Evolutionary conservation across 1,284 basidiomycete species (phyloP).

Genomic region (Anthracocystis setariae): DNA sequence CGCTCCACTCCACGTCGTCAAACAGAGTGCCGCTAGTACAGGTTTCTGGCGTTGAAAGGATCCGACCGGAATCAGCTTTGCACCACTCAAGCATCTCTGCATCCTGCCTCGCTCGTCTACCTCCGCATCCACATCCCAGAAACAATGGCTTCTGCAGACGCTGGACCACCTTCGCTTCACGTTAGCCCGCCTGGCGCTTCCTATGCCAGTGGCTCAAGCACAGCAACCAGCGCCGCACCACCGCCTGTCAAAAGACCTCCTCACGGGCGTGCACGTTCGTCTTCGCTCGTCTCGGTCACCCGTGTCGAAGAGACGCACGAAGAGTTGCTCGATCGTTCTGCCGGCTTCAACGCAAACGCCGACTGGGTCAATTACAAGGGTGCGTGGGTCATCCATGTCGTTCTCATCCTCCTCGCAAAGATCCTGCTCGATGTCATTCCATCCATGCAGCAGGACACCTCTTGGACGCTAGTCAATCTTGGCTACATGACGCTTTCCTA

Average conservation of each 20-base stretch:
- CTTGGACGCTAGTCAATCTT: conserved; percentile 94
- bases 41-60: no score
- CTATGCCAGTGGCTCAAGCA: conserved; percentile 20
- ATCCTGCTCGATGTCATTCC: conserved; percentile 92
- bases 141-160: conserved; percentile 6
- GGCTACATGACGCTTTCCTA: conserved; percentile 93
- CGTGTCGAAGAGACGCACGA: conserved; percentile 69
- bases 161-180: conserved; percentile 31
- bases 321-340: conserved; percentile 68
- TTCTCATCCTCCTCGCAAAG: conserved; percentile 89
- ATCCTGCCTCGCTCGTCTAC: not conserved
- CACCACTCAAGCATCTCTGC: not conserved
- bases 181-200: conserved; percentile 37
- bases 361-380: conserved; percentile 98
- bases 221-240: conserved; percentile 19
- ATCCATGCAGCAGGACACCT: conserved; percentile 90
- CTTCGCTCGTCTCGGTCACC: conserved; percentile 68
- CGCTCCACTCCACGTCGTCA: no score
- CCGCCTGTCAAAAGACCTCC: conserved; percentile 37
- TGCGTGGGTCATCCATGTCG: conserved; percentile 96
- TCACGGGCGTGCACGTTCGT: conserved; percentile 34
- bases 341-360: conserved; percentile 82
- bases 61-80: no score
- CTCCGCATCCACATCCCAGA: not conserved
- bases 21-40: no score